Evolutionary conservation across 2,329 filamentous ascomycete species (phyloP), one percentile per base, ranked within the genome.

Genomic region (Neopestalotiopsis sp.): DNA sequence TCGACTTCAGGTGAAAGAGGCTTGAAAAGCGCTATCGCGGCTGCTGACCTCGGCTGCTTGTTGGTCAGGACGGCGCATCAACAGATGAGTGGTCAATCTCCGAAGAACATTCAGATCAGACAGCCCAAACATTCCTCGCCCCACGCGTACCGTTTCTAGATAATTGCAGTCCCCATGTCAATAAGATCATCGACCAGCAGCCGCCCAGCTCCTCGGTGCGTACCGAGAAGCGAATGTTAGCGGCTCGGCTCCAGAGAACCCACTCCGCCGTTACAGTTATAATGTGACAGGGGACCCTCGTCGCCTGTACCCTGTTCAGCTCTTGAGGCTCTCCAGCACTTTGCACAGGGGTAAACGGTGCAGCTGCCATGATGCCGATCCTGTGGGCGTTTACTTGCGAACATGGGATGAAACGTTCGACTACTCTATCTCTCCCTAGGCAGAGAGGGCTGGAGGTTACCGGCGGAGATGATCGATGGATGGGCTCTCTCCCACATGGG

Each of bases 141-240:
- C 66, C 66, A 58, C 66, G 34, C 61, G 61, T 17, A 20, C 45
- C 45, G 66, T 67, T 67, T 67, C 66, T 57, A 62, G 42, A 67
- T 67, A 67, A 67, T 67, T 67, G 59, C 49, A 30, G 59, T 24
- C 45, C 66, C 66, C 66, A 34, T 49, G 34, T 58, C 66, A 28
- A 53, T 67, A 63, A n/a, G 66, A 67, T 67, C 66, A 67, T 34
- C 66, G 57, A 67, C 34, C 45, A 53, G 45, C 45, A 53, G 45
- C 45, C 45, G 45, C 28, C 66, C 66, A 62, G 40, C 57, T 59
- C 13, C 66, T 67, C 66, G 66, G 66, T 67, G 58, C 66, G 57
- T 67, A 63, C 66, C 66, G 66, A 67, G 66, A 62, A 57, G 34
- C 34, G 58, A 57, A 58, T 58, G 58, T 20, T 67, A 45, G 56